phyloP scores from a whole-genome alignment of 164 flowering plant genomes.

The Warburgia ugandensis region DNA sequence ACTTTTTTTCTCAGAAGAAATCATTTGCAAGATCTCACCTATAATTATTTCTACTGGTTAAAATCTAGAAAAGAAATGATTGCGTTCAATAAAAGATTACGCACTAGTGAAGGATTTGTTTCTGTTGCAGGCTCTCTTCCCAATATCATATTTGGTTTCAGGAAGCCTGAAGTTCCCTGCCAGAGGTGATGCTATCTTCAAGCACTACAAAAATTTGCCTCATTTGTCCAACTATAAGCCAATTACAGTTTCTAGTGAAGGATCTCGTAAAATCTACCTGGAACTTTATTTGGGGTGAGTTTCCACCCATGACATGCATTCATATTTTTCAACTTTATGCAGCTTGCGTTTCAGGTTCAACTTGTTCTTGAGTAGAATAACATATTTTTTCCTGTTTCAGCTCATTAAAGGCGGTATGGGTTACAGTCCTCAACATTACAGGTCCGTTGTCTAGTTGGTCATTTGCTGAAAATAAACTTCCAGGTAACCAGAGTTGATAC shows the following conservation, averaged over 20 bases:
- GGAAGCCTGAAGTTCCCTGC: constrained; percentile 70
- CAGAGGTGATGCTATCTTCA: constrained; percentile 37
- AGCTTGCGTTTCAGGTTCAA: no score
- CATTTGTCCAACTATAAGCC: constrained; percentile 35
- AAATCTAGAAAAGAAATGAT: no score
- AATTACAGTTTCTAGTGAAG: constrained; percentile 23
- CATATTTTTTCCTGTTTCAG: constrained; percentile 34
- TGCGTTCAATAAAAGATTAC: no score
- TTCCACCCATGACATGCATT: no score
- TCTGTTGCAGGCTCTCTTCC: constrained; percentile 64
- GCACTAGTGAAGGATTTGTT: neutral
- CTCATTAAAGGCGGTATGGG: constrained; percentile 89
- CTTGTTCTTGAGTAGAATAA: neutral
- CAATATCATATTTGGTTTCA: constrained; percentile 63
- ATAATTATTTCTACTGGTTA: no score
- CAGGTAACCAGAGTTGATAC: constrained; percentile 39
- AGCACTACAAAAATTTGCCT: constrained; percentile 50
- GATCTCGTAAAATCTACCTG: constrained; percentile 61
- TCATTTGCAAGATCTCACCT: no score
- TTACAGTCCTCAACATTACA: constrained; percentile 83
- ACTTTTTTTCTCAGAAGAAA: no score
- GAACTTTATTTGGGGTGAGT: constrained; percentile 80
- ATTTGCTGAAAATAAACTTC: constrained; percentile 59
- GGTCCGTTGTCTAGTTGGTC: constrained; percentile 96
- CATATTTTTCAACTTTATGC: no score